Conservation (phyloP, 2,329 filamentous ascomycete genomes). For the Pseudodiploospora longispora region DNA sequence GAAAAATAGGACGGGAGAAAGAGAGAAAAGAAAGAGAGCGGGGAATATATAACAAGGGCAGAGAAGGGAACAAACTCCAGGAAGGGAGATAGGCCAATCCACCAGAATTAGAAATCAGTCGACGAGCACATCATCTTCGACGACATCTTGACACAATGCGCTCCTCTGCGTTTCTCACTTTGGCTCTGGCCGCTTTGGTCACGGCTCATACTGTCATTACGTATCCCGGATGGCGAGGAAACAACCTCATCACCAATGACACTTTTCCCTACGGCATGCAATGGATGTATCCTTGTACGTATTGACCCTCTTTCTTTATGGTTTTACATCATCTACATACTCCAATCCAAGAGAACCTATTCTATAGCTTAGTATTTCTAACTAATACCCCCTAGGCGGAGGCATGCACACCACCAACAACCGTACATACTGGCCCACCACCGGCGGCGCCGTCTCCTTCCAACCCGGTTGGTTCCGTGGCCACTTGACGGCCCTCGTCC, state of each 20-base stretch:
- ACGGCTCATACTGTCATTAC: slow-evolving; percentile 74
- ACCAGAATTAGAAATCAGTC: too few relatives aligned
- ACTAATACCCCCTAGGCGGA: slow-evolving; percentile 53
- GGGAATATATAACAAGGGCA: too few relatives aligned
- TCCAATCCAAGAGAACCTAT: neutral
- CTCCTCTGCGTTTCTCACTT: slow-evolving; percentile 31
- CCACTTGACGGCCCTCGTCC: slow-evolving; percentile 73
- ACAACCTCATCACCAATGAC: slow-evolving; percentile 73
- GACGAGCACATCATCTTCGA: too few relatives aligned
- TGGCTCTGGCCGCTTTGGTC: slow-evolving; percentile 41
- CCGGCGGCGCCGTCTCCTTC: slow-evolving; percentile 77
- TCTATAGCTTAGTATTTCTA: too few relatives aligned
- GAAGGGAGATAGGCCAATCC: too few relatives aligned
- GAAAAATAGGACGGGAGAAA: too few relatives aligned
- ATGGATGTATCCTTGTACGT: slow-evolving; percentile 90
- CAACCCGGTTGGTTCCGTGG: slow-evolving; percentile 96
- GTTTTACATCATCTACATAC: neutral
- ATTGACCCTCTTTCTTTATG: neutral
- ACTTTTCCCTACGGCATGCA: slow-evolving; percentile 85
- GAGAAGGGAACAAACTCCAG: too few relatives aligned
- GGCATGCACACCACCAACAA: slow-evolving; percentile 71
- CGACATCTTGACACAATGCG: slow-evolving; percentile 28
- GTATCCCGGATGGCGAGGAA: slow-evolving; percentile 80
- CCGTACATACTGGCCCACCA: slow-evolving; percentile 84
- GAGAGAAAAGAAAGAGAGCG: too few relatives aligned